Conservation (phyloP, 495 filamentous ascomycete genomes). For the Daldinia childiae region DNA sequence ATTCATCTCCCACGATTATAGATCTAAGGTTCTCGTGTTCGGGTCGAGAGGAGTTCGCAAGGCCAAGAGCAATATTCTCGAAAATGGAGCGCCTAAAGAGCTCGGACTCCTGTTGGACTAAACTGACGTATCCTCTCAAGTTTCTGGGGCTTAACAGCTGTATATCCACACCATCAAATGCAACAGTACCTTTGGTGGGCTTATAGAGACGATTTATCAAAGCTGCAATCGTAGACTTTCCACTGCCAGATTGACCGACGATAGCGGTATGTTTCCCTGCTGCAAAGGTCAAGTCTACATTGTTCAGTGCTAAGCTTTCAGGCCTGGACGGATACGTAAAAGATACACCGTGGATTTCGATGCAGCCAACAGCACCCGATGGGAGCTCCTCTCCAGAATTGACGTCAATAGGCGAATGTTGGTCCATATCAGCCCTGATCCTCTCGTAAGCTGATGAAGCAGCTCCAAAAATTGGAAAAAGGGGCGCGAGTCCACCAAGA, state of each 20-base stretch:
- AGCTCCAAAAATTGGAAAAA: conserved; percentile 64
- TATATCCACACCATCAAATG: conserved; percentile 62
- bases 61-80: conserved; percentile 71
- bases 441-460: conserved; percentile 63
- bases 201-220: conserved; percentile 64
- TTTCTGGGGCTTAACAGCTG: conserved; percentile 61
- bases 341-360: conserved; percentile 62
- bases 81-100: conserved; percentile 70
- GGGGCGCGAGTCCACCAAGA: conserved; percentile 68
- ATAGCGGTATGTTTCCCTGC: conserved; percentile 69
- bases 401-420: conserved; percentile 56
- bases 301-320: conserved; percentile 56
- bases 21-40: conserved; percentile 54
- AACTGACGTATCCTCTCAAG: conserved; percentile 62
- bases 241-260: conserved; percentile 72
- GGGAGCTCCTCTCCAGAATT: conserved; percentile 50
- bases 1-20: conserved; percentile 35
- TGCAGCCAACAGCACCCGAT: conserved; percentile 46
- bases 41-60: conserved; percentile 63
- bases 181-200: conserved; percentile 49
- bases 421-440: conserved; percentile 60
- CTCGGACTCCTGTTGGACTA: conserved; percentile 72
- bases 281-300: conserved; percentile 58
- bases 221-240: conserved; percentile 70
- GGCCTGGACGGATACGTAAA: conserved; percentile 68